phyloP scores from a whole-genome alignment of 2,329 filamentous ascomycete species.

The Hypoxylon sp. region DNA sequence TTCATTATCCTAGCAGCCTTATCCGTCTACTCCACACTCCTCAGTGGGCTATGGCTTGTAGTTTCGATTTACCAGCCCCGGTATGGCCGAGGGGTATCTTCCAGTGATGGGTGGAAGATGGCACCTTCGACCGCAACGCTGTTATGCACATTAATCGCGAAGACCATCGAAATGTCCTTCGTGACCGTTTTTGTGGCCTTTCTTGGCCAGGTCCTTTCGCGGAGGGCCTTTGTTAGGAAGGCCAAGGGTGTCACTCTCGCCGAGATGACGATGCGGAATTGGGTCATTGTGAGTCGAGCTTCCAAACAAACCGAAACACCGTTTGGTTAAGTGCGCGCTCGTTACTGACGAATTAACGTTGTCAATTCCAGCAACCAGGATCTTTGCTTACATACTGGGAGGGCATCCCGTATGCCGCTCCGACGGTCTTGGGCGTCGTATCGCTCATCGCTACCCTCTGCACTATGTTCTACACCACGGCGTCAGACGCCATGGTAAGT shows the following conservation, averaged over 20 bases:
- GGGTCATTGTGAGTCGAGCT: constrained; percentile 69
- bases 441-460: constrained; percentile 75
- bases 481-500: constrained; percentile 80
- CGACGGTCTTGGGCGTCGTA: constrained; percentile 74
- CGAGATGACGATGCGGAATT: constrained; percentile 83
- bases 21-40: constrained; percentile 73
- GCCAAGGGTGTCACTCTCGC: constrained; percentile 78
- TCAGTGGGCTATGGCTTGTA: constrained; percentile 76
- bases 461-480: constrained; percentile 81
- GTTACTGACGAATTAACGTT: constrained; percentile 8
- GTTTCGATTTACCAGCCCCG: constrained; percentile 73
- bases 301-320: not conserved
- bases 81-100: constrained; percentile 71
- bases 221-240: constrained; percentile 73
- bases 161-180: constrained; percentile 83
- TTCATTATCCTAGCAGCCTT: constrained; percentile 62
- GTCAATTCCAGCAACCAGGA: constrained; percentile 69
- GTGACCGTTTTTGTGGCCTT: constrained; percentile 83
- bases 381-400: constrained; percentile 79
- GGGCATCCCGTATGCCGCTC: constrained; percentile 73
- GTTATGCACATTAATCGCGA: constrained; percentile 78
- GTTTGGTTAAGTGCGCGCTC: not conserved
- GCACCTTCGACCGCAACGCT: constrained; percentile 75
- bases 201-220: constrained; percentile 80
- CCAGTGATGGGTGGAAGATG: constrained; percentile 64